These are phyloP conservation scores for Linum tenue DNA, from an alignment of 345 rosid genomes.

Conservation along the genomic window DNA sequence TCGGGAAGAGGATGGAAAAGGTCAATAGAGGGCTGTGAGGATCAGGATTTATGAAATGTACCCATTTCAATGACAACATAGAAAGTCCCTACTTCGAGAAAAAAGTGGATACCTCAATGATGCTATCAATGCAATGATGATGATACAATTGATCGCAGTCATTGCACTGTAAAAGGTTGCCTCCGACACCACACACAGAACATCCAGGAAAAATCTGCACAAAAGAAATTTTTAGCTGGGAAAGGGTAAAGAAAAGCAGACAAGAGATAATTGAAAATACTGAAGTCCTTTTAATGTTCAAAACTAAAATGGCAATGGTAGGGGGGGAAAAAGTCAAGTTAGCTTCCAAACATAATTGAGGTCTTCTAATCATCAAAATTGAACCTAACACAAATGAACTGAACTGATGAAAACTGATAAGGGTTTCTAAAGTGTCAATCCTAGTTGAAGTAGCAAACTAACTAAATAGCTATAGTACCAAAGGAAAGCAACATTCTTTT, in stretches of 20 bases:
- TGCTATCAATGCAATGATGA: conserved; percentile 16
- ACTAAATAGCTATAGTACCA: too few relatives aligned
- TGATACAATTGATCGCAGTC: conserved; percentile 21
- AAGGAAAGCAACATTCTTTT: too few relatives aligned
- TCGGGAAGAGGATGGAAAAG: not conserved
- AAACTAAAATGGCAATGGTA: not conserved
- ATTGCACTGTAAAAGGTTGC: conserved; percentile 14
- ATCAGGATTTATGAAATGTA: not conserved
- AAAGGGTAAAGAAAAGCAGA: not conserved
- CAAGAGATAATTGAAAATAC: not conserved
- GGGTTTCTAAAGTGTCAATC: not conserved
- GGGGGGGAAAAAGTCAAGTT: not conserved
- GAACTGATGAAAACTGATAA: not conserved
- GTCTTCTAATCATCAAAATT: not conserved
- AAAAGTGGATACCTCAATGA: conserved; percentile 14
- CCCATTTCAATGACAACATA: not conserved
- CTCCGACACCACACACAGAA: conserved; percentile 14
- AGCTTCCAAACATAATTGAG: not conserved
- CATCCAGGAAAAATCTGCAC: conserved; percentile 17
- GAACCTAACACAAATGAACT: not conserved
- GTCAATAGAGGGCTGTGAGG: not conserved
- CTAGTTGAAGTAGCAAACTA: too few relatives aligned
- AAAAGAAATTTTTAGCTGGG: not conserved
- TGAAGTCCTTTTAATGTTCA: not conserved
- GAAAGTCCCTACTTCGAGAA: not conserved